Base-by-base conservation (phyloP, 768 basidiomycete species). In the Leccinellum rugosiceps region DNA sequence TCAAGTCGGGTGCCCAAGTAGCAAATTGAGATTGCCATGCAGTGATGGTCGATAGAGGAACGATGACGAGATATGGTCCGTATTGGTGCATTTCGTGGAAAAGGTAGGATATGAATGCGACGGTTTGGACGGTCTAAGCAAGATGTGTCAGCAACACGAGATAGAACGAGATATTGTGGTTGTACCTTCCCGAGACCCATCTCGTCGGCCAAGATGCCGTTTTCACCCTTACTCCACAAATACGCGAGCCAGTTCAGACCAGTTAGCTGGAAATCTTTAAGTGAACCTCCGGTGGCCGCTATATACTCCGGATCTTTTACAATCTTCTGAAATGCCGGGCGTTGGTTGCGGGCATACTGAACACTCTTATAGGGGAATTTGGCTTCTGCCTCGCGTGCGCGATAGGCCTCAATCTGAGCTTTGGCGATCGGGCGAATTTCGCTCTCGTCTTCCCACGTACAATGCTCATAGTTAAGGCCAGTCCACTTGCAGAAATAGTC, bases 211-310 rank as follows among this genome's bases (percentile, higher is more conserved):
- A 99, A 77, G 58, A 99, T 97, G 19, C 97, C 97, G 69, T 98
- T 98, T 65, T 96, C 90, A 9, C 92, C 92, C 64, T 92, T 86
- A 62, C 83, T 86, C 97, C 97, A 98, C 15, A 95, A 77, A 73
- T 96, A 98, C 4, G 92, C 89, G n/a, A 99, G 80, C 97, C 97
- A 99, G 69, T 99, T 99, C 61, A 99, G 80, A 23, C 97, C 97
- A 3, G 94, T 97, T 41, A 98, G 79, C 77, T 99, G 97, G 78
- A 99, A 99, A 67, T 98, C 97, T 75, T 99, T 99, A 59, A 98
- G 80, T 60, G 86, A 74, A 6, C 94, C 94, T 30, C 94, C 94
- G 0, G 89, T 92, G 19, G 72, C 69, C 4, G 67, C 72, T 65
- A 98, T 83, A 72, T 96, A 98, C 2, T 86, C 85, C 3, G 97